A percentile compares a stretch with the other conserved stretches of the same genome.
Conservation (phyloP, 2,329 filamentous ascomycete genomes). For the Sarocladium strictum region DNA sequence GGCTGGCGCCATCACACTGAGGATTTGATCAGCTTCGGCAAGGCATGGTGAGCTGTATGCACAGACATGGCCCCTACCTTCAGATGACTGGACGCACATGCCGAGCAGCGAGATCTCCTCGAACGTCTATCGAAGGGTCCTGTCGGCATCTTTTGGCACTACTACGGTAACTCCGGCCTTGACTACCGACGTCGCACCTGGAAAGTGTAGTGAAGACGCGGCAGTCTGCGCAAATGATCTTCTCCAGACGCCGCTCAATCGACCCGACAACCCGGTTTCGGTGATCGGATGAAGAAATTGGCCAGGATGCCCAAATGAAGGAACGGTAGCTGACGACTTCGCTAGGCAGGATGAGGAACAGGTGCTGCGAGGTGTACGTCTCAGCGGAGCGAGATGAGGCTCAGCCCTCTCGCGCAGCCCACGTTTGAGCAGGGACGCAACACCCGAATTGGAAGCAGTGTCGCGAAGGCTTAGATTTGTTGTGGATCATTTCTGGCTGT, state of each 20-base stretch:
- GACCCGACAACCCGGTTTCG: background rate
- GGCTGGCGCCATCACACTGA: constrained; percentile 1
- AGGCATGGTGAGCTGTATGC: too few relatives aligned
- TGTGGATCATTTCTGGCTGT: background rate
- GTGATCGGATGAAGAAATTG: background rate
- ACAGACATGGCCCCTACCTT: background rate
- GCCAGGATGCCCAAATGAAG: background rate
- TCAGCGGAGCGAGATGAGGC: background rate
- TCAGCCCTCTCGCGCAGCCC: background rate
- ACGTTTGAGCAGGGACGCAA: background rate
- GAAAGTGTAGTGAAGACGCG: background rate
- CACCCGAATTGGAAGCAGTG: background rate
- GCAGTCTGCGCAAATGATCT: background rate
- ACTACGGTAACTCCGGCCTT: background rate
- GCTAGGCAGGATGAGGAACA: constrained; percentile 2
- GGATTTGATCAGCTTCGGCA: too few relatives aligned
- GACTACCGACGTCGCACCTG: background rate
- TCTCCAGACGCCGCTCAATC: background rate
- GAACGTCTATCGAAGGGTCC: constrained; percentile 3
- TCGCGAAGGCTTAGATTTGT: background rate
- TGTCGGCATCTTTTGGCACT: background rate
- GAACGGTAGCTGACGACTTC: background rate
- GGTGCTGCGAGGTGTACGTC: background rate
- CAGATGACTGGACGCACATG: constrained; percentile 2
- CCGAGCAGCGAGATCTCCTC: background rate